Percentiles rank a stretch among this genome's conserved stretches.
These are phyloP conservation scores for Candida glaebosa DNA, from an alignment of 805 yeast species.

Conservation along the genomic window DNA sequence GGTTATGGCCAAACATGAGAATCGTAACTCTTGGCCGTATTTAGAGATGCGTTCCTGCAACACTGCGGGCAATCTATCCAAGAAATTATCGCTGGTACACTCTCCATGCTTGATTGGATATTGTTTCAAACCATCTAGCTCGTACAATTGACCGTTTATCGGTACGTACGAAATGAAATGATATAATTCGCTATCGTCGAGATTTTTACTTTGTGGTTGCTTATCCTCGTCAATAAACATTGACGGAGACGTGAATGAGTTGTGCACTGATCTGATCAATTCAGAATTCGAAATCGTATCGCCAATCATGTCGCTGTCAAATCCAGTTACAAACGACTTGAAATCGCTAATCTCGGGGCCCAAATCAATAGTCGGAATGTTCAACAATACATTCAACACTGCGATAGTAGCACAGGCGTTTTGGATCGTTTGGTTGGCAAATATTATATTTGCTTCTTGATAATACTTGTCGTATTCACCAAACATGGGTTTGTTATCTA, in stretches of 20 bases:
- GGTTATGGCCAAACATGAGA: slow-evolving; percentile 53
- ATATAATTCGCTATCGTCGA: slow-evolving; percentile 45
- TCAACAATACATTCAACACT: slow-evolving; percentile 51
- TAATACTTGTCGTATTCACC: slow-evolving; percentile 41
- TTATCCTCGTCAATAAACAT: slow-evolving; percentile 46
- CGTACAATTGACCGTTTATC: slow-evolving; percentile 46
- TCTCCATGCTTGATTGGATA: slow-evolving; percentile 51
- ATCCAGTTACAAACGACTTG: slow-evolving; percentile 46
- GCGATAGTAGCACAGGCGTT: slow-evolving; percentile 79
- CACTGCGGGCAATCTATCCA: slow-evolving; percentile 40
- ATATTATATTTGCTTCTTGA: slow-evolving; percentile 42
- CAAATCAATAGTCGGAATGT: slow-evolving; percentile 32
- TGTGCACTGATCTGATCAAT: slow-evolving; percentile 52
- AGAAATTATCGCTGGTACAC: slow-evolving; percentile 40
- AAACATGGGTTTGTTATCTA: slow-evolving; percentile 33
- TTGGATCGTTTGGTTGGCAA: slow-evolving; percentile 61
- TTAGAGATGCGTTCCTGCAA: slow-evolving; percentile 45
- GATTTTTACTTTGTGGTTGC: slow-evolving; percentile 16
- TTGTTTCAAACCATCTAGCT: slow-evolving; percentile 58
- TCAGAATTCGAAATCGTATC: slow-evolving; percentile 61
- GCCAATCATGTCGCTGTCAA: slow-evolving; percentile 57
- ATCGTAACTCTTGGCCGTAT: slow-evolving; percentile 51
- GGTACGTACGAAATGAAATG: slow-evolving; percentile 58
- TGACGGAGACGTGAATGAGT: slow-evolving; percentile 56
- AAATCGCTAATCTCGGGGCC: slow-evolving; percentile 50